These are phyloP conservation scores for Linnemannia schmuckeri DNA, from an alignment of 192 early-diverging fungal species.

Conservation along the genomic window DNA sequence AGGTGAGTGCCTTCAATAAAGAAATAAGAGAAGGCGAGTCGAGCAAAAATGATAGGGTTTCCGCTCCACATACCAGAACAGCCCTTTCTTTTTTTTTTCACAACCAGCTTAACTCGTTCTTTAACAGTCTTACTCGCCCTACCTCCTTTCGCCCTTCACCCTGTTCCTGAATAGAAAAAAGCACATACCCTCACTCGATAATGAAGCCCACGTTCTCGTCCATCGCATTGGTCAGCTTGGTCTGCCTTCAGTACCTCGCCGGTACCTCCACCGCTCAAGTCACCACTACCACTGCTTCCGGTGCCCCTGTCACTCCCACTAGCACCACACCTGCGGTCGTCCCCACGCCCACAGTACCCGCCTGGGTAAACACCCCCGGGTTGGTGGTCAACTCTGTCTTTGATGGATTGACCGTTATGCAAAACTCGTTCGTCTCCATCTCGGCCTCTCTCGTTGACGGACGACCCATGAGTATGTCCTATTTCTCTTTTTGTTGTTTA, in stretches of 20 bases:
- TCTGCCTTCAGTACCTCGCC: constrained; percentile 24
- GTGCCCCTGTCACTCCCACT: background rate
- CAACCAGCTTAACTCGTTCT: background rate
- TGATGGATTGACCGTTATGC: constrained; percentile 20
- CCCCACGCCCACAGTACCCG: constrained; percentile 4
- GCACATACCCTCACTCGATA: background rate
- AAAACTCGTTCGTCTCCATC: constrained; percentile 32
- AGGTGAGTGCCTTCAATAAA: background rate
- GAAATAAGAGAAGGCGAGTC: background rate
- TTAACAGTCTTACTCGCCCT: background rate
- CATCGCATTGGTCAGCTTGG: constrained; percentile 17
- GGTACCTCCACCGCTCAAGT: background rate
- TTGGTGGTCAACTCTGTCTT: constrained; percentile 13
- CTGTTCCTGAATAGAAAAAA: background rate
- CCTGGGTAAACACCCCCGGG: constrained; percentile 39
- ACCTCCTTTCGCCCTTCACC: too few relatives aligned
- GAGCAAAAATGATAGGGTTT: background rate
- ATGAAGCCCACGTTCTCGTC: constrained; percentile 30
- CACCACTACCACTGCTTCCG: background rate
- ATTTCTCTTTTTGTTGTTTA: background rate
- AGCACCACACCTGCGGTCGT: background rate
- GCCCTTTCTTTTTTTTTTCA: background rate
- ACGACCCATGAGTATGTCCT: constrained; percentile 22
- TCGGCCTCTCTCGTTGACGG: background rate
- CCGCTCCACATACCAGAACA: background rate